phyloP scores from a whole-genome alignment of 768 basidiomycete genomes.

The Trametes elegans region DNA sequence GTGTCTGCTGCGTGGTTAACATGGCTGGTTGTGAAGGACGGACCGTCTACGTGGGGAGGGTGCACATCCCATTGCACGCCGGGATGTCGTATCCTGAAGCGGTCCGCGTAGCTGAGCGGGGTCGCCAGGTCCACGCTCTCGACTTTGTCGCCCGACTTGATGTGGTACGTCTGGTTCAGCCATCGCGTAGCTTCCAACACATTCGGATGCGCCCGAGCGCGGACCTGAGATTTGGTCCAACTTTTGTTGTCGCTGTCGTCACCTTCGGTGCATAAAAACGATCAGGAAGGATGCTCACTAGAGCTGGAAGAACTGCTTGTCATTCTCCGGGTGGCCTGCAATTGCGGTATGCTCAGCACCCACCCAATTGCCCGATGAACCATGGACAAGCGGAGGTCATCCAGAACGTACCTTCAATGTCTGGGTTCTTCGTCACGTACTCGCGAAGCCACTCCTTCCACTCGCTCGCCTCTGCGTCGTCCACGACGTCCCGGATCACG shows the following conservation, averaged over 20 bases:
- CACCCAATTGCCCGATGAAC: no score
- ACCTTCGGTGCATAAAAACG: no score
- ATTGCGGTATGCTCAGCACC: not conserved
- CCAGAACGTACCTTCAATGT: constrained; percentile 43
- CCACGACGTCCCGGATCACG: constrained; percentile 60
- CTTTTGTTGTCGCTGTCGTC: constrained; percentile 22
- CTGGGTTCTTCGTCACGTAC: constrained; percentile 57
- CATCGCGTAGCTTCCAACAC: constrained; percentile 54
- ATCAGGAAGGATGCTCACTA: constrained; percentile 44
- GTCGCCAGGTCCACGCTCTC: constrained; percentile 59
- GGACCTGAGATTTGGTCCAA: constrained; percentile 57
- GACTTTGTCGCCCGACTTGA: constrained; percentile 34
- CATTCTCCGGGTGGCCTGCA: constrained; percentile 50
- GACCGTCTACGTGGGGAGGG: constrained; percentile 52
- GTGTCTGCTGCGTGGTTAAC: not conserved
- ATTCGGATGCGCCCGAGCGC: constrained; percentile 67
- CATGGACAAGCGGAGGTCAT: no score
- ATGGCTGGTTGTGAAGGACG: not conserved
- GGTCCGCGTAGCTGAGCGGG: constrained; percentile 69
- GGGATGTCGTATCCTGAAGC: constrained; percentile 71
- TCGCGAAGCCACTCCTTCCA: constrained; percentile 60
- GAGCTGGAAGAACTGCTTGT: constrained; percentile 73
- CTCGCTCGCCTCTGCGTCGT: constrained; percentile 48
- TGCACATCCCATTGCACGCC: constrained; percentile 55
- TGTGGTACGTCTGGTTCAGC: constrained; percentile 65